A percentile compares a stretch with the other conserved stretches of the same genome.
Evolutionary conservation across 2,329 filamentous ascomycete species (phyloP).

Genomic region (Paraconiothyrium sp.): DNA sequence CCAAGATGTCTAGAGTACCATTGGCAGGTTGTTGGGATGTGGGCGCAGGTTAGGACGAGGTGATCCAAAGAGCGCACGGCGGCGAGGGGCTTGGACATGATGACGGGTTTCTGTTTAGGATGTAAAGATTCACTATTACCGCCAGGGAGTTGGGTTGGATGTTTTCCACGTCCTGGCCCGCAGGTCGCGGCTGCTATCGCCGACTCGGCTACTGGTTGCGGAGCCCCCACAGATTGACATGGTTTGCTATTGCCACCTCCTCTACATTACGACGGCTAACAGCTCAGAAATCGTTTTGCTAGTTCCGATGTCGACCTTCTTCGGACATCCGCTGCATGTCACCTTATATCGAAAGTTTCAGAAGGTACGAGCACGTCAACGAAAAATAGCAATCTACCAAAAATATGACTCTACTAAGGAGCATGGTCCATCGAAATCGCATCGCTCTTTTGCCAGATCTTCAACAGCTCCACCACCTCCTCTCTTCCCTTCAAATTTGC

Average conservation of each 20-base stretch:
- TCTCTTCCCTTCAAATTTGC: slow-evolving; percentile 3
- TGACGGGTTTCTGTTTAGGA: not conserved
- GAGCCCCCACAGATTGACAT: not conserved
- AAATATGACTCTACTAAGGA: too few relatives aligned
- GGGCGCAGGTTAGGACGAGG: slow-evolving; percentile 19
- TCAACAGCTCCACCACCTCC: not conserved
- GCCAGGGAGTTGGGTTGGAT: not conserved
- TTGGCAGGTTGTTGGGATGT: slow-evolving; percentile 20
- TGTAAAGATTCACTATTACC: not conserved
- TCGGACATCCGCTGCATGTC: too few relatives aligned
- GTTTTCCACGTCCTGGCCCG: not conserved
- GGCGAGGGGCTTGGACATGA: not conserved
- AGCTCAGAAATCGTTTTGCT: too few relatives aligned
- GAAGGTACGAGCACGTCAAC: too few relatives aligned
- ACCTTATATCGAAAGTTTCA: too few relatives aligned
- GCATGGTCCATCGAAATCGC: not conserved
- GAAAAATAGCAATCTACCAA: too few relatives aligned
- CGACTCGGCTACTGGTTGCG: not conserved
- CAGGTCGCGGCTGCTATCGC: not conserved
- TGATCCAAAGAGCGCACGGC: slow-evolving; percentile 21
- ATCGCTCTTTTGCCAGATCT: not conserved
- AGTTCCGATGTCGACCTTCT: too few relatives aligned
- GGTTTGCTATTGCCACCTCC: not conserved
- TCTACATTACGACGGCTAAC: too few relatives aligned
- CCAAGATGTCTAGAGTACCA: slow-evolving; percentile 21